These are phyloP conservation scores for Rasamsonia emersonii DNA, from an alignment of 2,329 filamentous ascomycete species.

Conservation along the genomic window DNA sequence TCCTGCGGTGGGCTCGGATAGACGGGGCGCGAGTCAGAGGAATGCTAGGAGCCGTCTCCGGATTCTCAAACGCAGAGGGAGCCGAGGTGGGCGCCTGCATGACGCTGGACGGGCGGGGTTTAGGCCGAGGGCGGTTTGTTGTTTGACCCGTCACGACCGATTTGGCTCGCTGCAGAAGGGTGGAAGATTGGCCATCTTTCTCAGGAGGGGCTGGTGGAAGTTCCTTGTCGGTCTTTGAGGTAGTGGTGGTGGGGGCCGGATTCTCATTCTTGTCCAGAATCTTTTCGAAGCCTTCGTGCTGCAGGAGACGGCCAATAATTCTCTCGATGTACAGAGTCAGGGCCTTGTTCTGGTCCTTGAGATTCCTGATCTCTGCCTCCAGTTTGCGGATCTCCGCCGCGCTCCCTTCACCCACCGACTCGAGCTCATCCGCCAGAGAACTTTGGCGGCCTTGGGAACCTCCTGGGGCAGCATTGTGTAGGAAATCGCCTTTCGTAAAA, in stretches of 20 bases:
- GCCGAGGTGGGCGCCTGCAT: constrained; percentile 28
- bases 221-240: constrained; percentile 66
- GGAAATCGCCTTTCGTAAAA: constrained; percentile 73
- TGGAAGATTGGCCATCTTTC: constrained; percentile 39
- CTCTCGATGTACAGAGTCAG: constrained; percentile 97
- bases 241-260: constrained; percentile 20
- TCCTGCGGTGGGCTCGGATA: constrained; percentile 36
- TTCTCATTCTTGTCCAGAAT: constrained; percentile 74
- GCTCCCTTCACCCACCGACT: constrained; percentile 54
- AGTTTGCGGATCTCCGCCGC: constrained; percentile 59
- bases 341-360: constrained; percentile 94
- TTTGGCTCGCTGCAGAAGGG: constrained; percentile 52
- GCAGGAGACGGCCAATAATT: constrained; percentile 90
- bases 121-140: constrained; percentile 28
- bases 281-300: constrained; percentile 90
- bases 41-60: constrained; percentile 40
- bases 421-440: constrained; percentile 80
- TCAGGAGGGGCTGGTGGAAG: constrained; percentile 63
- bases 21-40: constrained; percentile 36
- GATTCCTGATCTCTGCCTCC: constrained; percentile 67
- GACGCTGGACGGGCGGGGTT: constrained; percentile 39
- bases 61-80: constrained; percentile 37
- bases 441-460: constrained; percentile 39
- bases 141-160: constrained; percentile 45
- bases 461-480: constrained; percentile 46